phyloP scores from a whole-genome alignment of 139 green algal species.

The Helicosporidium sp. region DNA sequence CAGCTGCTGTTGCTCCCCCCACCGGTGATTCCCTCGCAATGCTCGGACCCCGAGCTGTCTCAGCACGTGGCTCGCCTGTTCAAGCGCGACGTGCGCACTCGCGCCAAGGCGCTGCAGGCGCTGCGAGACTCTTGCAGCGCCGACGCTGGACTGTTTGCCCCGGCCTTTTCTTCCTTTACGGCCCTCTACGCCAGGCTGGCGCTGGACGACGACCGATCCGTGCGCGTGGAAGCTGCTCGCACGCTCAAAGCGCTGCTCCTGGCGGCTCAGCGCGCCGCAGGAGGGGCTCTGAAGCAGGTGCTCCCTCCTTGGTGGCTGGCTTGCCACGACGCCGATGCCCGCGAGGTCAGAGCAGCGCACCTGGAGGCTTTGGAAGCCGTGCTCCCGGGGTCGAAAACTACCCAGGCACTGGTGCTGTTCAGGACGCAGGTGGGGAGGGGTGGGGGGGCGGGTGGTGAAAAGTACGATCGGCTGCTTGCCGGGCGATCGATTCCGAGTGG shows the following conservation, averaged over 20 bases:
- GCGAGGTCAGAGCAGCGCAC: constrained; percentile 36
- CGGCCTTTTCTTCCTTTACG: not conserved
- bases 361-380: constrained; percentile 22
- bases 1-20: too few relatives aligned
- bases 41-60: constrained; percentile 45
- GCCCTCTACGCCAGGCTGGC: not conserved
- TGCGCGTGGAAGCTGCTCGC: not conserved
- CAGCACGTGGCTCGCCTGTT: constrained; percentile 49
- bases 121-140: too few relatives aligned
- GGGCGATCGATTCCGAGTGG: too few relatives aligned
- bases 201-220: not conserved
- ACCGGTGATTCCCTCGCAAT: too few relatives aligned
- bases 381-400: constrained; percentile 28
- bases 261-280: too few relatives aligned
- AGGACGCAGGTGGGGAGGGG: constrained; percentile 13
- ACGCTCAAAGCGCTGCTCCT: too few relatives aligned
- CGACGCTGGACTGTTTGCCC: not conserved
- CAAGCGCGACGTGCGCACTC: constrained; percentile 35
- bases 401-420: constrained; percentile 36
- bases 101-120: constrained; percentile 18
- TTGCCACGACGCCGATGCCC: too few relatives aligned
- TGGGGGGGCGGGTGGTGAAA: too few relatives aligned
- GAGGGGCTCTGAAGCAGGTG: constrained; percentile 11
- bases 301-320: constrained; percentile 52
- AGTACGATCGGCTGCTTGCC: too few relatives aligned